Percentiles rank a stretch among this genome's conserved stretches.
These are phyloP conservation scores for Trematosphaeria pertusa DNA, from an alignment of 2,329 filamentous ascomycete species.

Conservation along the genomic window DNA sequence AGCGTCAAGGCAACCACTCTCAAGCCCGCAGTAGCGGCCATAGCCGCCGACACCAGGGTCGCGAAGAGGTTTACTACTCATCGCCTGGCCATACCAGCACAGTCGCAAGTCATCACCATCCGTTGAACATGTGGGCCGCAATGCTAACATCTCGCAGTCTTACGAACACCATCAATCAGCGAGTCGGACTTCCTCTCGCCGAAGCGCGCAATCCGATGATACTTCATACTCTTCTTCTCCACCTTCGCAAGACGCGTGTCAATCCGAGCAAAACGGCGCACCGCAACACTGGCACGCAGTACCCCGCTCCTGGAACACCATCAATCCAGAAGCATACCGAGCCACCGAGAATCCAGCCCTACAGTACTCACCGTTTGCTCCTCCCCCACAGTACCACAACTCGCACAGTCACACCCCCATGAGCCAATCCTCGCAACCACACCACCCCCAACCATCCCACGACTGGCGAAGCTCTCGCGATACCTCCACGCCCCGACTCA, in stretches of 20 bases:
- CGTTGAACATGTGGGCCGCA: neutral
- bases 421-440: neutral
- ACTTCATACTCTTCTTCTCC: neutral
- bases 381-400: neutral
- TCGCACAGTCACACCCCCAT: neutral
- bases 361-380: neutral
- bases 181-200: neutral
- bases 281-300: slow-evolving; percentile 14
- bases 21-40: neutral
- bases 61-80: neutral
- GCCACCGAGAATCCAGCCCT: slow-evolving; percentile 1
- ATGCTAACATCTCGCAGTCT: slow-evolving; percentile 1
- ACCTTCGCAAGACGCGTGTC: neutral
- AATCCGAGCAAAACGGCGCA: neutral
- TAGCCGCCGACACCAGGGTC: too few relatives aligned
- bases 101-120: neutral
- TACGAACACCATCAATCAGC: neutral
- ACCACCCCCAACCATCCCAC: neutral
- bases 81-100: neutral
- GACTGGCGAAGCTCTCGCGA: neutral
- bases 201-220: neutral
- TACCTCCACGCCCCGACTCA: slow-evolving; percentile 1
- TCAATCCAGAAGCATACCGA: slow-evolving; percentile 7
- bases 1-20: neutral
- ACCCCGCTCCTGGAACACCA: slow-evolving; percentile 12